Evolutionary conservation across 1,139 yeast genomes (phyloP).

Genomic region (Groenewaldozyma sp.): DNA sequence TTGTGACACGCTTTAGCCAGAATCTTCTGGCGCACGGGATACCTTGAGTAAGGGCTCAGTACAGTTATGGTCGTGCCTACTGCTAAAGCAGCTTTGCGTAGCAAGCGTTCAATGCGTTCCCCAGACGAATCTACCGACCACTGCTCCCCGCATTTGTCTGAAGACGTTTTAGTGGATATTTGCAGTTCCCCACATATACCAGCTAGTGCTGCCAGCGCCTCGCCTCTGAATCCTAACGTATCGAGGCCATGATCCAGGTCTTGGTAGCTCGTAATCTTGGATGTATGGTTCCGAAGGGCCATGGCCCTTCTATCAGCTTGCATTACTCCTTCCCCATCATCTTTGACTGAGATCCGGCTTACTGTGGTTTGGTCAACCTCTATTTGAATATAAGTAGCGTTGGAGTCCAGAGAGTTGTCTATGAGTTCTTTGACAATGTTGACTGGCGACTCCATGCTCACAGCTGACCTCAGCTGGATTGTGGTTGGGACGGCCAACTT

Average conservation of each 20-base stretch:
- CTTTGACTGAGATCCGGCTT: conserved; percentile 42
- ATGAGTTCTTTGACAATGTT: conserved; percentile 50
- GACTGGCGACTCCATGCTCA: conserved; percentile 23
- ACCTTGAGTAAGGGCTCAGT: conserved; percentile 26
- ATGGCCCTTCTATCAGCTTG: conserved; percentile 32
- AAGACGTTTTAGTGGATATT: conserved; percentile 27
- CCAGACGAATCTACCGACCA: conserved; percentile 34
- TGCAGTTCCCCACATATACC: conserved; percentile 23
- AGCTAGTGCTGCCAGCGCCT: conserved; percentile 48
- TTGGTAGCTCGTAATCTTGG: conserved; percentile 40
- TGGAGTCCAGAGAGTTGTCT: conserved; percentile 60
- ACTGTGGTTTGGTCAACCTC: conserved; percentile 46
- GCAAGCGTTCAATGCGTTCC: conserved; percentile 15
- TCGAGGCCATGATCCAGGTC: conserved; percentile 36
- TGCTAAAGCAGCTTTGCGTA: conserved; percentile 4
- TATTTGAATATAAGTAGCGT: conserved; percentile 39
- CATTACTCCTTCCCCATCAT: conserved; percentile 56
- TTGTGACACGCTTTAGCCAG: conserved; percentile 22
- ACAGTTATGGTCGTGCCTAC: conserved; percentile 34
- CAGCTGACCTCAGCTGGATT: conserved; percentile 3
- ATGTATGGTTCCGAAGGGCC: conserved; percentile 47
- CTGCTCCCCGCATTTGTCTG: conserved; percentile 23
- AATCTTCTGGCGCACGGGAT: conserved; percentile 33
- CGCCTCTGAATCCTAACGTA: conserved; percentile 61
- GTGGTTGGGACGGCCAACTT: conserved; percentile 3